phyloP scores from a whole-genome alignment of 179 eudicot genomes.

The Dionaea muscipula region DNA sequence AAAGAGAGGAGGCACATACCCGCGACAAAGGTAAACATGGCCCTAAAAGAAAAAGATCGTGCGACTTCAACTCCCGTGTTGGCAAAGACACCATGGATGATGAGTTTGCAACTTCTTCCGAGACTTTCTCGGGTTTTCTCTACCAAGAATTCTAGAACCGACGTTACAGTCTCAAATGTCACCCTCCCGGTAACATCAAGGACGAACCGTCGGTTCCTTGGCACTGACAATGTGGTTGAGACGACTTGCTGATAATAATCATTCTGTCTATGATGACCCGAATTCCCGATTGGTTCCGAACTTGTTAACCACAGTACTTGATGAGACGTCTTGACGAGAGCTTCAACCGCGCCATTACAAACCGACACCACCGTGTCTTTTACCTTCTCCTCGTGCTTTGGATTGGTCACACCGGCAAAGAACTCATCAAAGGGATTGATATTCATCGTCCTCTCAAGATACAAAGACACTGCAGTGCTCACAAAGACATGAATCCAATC shows the following conservation, averaged over 20 bases:
- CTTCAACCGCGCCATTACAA: constrained; percentile 69
- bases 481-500: constrained; percentile 52
- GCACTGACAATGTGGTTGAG: constrained; percentile 58
- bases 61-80: constrained; percentile 36
- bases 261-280: constrained; percentile 10
- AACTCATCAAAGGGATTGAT: constrained; percentile 67
- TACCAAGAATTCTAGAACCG: constrained; percentile 50
- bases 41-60: constrained; percentile 32
- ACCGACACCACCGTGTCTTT: constrained; percentile 45
- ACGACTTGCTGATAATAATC: constrained; percentile 12
- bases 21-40: constrained; percentile 37
- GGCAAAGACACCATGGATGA: constrained; percentile 32
- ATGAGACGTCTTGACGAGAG: constrained; percentile 62
- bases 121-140: constrained; percentile 27
- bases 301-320: constrained; percentile 30
- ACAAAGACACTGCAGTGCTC: constrained; percentile 59
- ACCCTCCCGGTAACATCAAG: constrained; percentile 69
- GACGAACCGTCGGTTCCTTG: constrained; percentile 54
- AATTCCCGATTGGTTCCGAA: constrained; percentile 4
- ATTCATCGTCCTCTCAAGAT: constrained; percentile 67
- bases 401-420: constrained; percentile 77
- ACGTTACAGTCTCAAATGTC: constrained; percentile 57
- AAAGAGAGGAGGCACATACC: constrained; percentile 51
- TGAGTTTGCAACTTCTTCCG: constrained; percentile 30
- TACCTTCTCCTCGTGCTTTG: constrained; percentile 58